A percentile compares a stretch with the other conserved stretches of the same genome.
Evolutionary conservation across 169 alveolate species (phyloP).

Genomic region (Gregarina niphandrodes): DNA sequence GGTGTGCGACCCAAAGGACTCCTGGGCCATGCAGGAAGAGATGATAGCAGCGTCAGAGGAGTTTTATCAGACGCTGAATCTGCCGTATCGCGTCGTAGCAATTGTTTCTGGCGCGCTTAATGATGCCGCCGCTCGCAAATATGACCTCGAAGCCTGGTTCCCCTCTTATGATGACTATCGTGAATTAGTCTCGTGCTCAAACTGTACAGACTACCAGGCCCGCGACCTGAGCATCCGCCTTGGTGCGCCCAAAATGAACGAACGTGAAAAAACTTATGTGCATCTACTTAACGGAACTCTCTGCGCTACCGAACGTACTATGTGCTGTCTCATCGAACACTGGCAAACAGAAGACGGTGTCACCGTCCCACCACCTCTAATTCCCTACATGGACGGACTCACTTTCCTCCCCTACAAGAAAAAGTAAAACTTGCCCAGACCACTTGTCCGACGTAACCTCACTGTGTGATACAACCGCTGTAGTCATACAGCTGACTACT

Average conservation of each 20-base stretch:
- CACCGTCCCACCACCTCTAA: slow-evolving; percentile 64
- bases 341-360: slow-evolving; percentile 77
- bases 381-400: slow-evolving; percentile 4
- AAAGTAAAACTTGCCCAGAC: too few species aligned
- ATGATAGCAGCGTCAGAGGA: slow-evolving; percentile 82
- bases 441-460: too few species aligned
- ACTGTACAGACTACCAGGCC: slow-evolving; percentile 94
- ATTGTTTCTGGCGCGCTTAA: slow-evolving; percentile 97
- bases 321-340: slow-evolving; percentile 81
- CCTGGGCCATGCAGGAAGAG: slow-evolving; percentile 63
- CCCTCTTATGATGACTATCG: slow-evolving; percentile 84
- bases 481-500: too few species aligned
- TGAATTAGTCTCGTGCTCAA: slow-evolving; percentile 92
- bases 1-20: slow-evolving; percentile 56
- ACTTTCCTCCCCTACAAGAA: slow-evolving; percentile 4
- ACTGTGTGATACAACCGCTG: too few species aligned
- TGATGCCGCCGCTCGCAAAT: slow-evolving; percentile 95
- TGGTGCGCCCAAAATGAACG: slow-evolving; percentile 44
- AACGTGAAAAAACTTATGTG: slow-evolving; percentile 40
- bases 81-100: slow-evolving; percentile 81
- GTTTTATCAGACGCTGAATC: slow-evolving; percentile 66
- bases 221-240: slow-evolving; percentile 55
- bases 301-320: slow-evolving; percentile 87
- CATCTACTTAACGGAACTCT: slow-evolving; percentile 94
- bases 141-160: slow-evolving; percentile 97